A percentile compares a stretch with the other conserved stretches of the same genome.
These are phyloP conservation scores for Cyberlindnera mycetangii DNA, from an alignment of 805 yeast species.

Conservation along the genomic window DNA sequence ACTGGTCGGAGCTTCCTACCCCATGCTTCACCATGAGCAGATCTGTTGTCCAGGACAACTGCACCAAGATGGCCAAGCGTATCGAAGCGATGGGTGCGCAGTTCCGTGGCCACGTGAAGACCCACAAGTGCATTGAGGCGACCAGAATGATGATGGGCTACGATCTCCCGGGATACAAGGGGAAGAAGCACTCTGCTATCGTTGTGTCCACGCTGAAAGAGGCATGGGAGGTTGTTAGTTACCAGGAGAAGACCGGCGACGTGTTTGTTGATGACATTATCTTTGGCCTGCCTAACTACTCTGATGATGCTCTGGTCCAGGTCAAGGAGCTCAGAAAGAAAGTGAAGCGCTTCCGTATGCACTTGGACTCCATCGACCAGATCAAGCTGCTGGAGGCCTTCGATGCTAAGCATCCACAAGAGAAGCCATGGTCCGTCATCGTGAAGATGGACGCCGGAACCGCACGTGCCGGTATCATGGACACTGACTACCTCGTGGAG, in stretches of 20 bases:
- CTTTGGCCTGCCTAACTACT: slow-evolving; percentile 58
- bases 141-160: slow-evolving; percentile 50
- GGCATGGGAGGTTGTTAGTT: slow-evolving; percentile 48
- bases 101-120: slow-evolving; percentile 73
- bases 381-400: slow-evolving; percentile 43
- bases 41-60: slow-evolving; percentile 37
- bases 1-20: slow-evolving; percentile 49
- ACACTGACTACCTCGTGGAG: slow-evolving; percentile 33
- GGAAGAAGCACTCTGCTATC: slow-evolving; percentile 42
- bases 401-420: slow-evolving; percentile 25
- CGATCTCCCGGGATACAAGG: slow-evolving; percentile 30
- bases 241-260: slow-evolving; percentile 29
- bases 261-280: slow-evolving; percentile 43
- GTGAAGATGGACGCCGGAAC: slow-evolving; percentile 73
- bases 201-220: slow-evolving; percentile 71
- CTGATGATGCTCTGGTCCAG: slow-evolving; percentile 45
- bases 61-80: slow-evolving; percentile 44
- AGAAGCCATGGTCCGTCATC: slow-evolving; percentile 57
- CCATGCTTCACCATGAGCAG: slow-evolving; percentile 55
- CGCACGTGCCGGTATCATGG: slow-evolving; percentile 58
- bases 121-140: slow-evolving; percentile 69
- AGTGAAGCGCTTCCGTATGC: slow-evolving; percentile 46
- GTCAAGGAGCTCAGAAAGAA: slow-evolving; percentile 40
- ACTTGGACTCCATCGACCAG: slow-evolving; percentile 63
- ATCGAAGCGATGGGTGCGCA: slow-evolving; percentile 36